Evolutionary conservation across 1,284 basidiomycete genomes (phyloP).

Genomic region (Coriolopsis trogii): DNA sequence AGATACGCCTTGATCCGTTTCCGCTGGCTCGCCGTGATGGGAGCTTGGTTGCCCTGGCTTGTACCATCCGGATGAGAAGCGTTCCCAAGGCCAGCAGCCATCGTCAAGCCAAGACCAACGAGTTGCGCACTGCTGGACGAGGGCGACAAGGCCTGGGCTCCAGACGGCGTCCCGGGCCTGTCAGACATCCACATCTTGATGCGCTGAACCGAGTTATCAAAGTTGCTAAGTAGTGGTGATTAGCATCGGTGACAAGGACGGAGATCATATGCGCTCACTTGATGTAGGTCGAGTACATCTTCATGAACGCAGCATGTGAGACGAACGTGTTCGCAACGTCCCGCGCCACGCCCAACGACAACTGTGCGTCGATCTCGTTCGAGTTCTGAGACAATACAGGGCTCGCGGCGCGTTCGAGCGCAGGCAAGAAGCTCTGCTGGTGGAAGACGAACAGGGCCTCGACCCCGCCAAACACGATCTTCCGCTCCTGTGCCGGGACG

Average conservation of each 20-base stretch:
- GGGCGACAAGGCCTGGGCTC: slow-evolving; percentile 52
- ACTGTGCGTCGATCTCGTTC: slow-evolving; percentile 67
- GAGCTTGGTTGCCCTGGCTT: slow-evolving; percentile 29
- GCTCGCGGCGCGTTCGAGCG: slow-evolving; percentile 76
- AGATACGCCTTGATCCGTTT: slow-evolving; percentile 88
- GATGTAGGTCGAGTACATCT: slow-evolving; percentile 96
- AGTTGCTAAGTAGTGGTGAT: slow-evolving; percentile 63
- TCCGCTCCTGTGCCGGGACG: slow-evolving; percentile 87
- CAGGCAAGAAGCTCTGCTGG: slow-evolving; percentile 88
- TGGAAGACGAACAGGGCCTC: slow-evolving; percentile 94
- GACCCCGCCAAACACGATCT: slow-evolving; percentile 90
- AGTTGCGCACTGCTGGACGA: slow-evolving; percentile 64
- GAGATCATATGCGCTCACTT: slow-evolving; percentile 62
- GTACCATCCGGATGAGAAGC: slow-evolving; percentile 42
- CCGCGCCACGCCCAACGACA: slow-evolving; percentile 78
- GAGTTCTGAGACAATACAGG: slow-evolving; percentile 60
- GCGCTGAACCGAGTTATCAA: slow-evolving; percentile 87
- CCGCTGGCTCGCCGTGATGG: slow-evolving; percentile 71
- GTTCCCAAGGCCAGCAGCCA: slow-evolving; percentile 58
- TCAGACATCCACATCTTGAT: slow-evolving; percentile 83
- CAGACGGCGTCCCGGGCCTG: slow-evolving; percentile 44
- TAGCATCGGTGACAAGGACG: slow-evolving; percentile 4
- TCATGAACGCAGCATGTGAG: slow-evolving; percentile 94
- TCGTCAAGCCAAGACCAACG: slow-evolving; percentile 60
- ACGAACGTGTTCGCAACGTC: slow-evolving; percentile 89